These are phyloP conservation scores for Penicillium expansum DNA, from an alignment of 2,329 filamentous ascomycete genomes.

Conservation along the genomic window DNA sequence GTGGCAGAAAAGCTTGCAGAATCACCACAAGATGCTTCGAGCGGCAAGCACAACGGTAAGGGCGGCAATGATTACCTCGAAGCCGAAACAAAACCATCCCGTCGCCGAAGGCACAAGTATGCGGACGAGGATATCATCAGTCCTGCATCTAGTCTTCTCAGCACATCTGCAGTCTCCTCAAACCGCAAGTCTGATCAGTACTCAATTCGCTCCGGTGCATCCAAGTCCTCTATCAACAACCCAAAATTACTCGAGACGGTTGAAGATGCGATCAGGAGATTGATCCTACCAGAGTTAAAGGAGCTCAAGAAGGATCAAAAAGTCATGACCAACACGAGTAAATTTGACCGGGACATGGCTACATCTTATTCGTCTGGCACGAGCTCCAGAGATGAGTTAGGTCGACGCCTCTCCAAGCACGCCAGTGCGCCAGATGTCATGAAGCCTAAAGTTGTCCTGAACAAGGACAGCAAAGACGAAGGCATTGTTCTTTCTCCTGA, in stretches of 20 bases:
- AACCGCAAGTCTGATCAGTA: slow-evolving; percentile 57
- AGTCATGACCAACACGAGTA: slow-evolving; percentile 67
- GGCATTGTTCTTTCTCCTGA: slow-evolving; percentile 57
- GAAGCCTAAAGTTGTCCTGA: slow-evolving; percentile 61
- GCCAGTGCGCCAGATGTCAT: slow-evolving; percentile 60
- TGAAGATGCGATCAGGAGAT: slow-evolving; percentile 83
- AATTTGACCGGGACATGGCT: slow-evolving; percentile 64
- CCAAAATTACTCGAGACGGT: slow-evolving; percentile 87
- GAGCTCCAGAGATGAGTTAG: slow-evolving; percentile 56
- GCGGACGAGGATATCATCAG: slow-evolving; percentile 54
- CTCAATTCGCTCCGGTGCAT: slow-evolving; percentile 59
- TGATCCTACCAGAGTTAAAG: slow-evolving; percentile 88
- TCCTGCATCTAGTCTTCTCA: slow-evolving; percentile 62
- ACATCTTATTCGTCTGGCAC: slow-evolving; percentile 58
- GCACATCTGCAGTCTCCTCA: slow-evolving; percentile 53
- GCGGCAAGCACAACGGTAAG: slow-evolving; percentile 43
- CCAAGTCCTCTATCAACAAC: slow-evolving; percentile 80
- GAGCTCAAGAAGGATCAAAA: slow-evolving; percentile 88
- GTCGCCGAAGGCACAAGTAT: slow-evolving; percentile 50
- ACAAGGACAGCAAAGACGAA: slow-evolving; percentile 58
- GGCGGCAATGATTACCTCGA: slow-evolving; percentile 47
- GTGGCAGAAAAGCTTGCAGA: slow-evolving; percentile 65
- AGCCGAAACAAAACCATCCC: slow-evolving; percentile 46
- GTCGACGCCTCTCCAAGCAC: slow-evolving; percentile 58
- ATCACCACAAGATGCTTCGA: slow-evolving; percentile 47